Evolutionary conservation across 2,329 filamentous ascomycete genomes (phyloP).

Genomic region (Aspergillus thermomutatus): DNA sequence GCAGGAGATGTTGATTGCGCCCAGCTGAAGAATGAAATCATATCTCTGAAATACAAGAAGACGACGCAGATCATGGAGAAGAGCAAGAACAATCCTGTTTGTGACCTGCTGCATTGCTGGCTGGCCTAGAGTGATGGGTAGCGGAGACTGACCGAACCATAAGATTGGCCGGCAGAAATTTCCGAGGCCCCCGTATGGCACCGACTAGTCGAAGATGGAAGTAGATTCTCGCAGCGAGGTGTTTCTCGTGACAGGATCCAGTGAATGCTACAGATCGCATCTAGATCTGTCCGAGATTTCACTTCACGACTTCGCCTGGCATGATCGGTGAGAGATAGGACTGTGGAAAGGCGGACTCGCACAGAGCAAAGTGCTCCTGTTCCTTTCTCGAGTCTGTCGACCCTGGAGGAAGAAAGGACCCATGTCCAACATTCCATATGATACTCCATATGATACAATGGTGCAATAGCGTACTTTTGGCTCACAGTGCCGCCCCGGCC

Average conservation of each 20-base stretch:
- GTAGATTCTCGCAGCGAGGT: background rate
- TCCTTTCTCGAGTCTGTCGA: background rate
- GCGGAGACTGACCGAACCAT: constrained; percentile 8
- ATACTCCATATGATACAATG: background rate
- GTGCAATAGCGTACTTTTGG: background rate
- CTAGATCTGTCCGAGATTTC: background rate
- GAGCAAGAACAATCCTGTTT: background rate
- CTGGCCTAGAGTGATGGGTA: background rate
- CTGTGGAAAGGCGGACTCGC: background rate
- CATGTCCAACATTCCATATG: background rate
- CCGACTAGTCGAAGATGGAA: background rate
- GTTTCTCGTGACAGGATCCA: background rate
- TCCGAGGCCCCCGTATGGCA: constrained; percentile 8
- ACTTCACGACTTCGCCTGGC: background rate
- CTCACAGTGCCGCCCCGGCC: background rate
- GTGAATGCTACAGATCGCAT: background rate
- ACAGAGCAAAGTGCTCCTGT: background rate
- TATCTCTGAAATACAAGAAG: background rate
- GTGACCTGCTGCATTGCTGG: background rate
- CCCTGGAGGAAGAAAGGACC: background rate
- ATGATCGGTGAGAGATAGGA: background rate
- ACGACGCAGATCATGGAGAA: background rate
- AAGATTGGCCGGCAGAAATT: constrained; percentile 15
- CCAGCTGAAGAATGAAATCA: background rate
- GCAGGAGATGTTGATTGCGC: background rate